Evolutionary conservation across 345 rosid species (phyloP).

Genomic region (Excoecaria cochinchinensis): DNA sequence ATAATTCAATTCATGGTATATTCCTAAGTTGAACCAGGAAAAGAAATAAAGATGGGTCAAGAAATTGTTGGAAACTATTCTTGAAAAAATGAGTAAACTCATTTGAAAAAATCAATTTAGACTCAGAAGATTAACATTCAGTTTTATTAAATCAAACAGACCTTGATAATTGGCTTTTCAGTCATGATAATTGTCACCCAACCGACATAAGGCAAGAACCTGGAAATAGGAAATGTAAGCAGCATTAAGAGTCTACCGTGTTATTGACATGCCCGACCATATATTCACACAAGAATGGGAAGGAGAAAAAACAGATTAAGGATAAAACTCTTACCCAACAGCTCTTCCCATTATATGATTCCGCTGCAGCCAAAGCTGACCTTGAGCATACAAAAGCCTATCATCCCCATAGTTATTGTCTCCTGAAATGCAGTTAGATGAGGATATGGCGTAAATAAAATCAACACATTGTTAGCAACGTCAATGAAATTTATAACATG

Average conservation of each 20-base stretch:
- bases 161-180: conserved; percentile 78
- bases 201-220: conserved; percentile 79
- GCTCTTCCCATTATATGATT: conserved; percentile 78
- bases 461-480: background rate
- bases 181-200: conserved; percentile 78
- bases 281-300: background rate
- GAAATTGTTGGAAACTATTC: background rate
- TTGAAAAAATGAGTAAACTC: background rate
- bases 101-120: background rate
- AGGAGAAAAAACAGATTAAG: background rate
- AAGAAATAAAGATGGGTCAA: no score
- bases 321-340: conserved; percentile 50
- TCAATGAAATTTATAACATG: background rate
- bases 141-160: conserved; percentile 19
- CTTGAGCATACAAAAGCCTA: conserved; percentile 56
- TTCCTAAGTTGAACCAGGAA: background rate
- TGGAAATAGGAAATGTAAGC: conserved; percentile 24
- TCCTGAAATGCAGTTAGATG: conserved; percentile 34
- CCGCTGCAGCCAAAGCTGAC: conserved; percentile 67
- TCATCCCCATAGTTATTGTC: conserved; percentile 60
- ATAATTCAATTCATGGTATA: background rate
- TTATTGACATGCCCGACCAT: background rate
- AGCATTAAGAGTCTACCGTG: background rate
- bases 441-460: background rate
- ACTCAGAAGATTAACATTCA: background rate